These are phyloP conservation scores for Chytridium lagenaria DNA, from an alignment of 371 early-diverging fungal genomes.

Conservation along the genomic window DNA sequence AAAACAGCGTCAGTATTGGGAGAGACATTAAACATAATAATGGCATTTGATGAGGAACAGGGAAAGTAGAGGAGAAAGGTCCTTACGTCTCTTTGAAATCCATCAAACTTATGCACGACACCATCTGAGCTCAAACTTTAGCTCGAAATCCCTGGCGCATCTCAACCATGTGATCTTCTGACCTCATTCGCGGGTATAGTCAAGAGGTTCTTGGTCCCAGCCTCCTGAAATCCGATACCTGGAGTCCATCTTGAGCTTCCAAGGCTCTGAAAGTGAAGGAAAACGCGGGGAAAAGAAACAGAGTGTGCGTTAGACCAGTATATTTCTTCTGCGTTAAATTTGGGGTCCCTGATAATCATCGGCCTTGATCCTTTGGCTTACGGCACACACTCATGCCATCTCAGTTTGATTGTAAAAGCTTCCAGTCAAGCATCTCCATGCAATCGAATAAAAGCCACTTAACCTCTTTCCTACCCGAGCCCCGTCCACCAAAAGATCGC, in stretches of 20 bases:
- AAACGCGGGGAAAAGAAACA: not conserved
- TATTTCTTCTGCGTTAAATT: no score
- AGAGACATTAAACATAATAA: no score
- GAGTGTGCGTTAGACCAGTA: not conserved
- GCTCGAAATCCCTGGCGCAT: constrained; percentile 83
- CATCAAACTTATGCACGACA: constrained; percentile 82
- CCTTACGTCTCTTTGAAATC: constrained; percentile 80
- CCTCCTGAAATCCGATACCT: constrained; percentile 84
- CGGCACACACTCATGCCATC: no score
- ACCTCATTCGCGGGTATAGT: constrained; percentile 73
- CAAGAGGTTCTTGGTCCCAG: constrained; percentile 57
- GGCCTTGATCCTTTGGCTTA: no score
- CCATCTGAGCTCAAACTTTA: constrained; percentile 79
- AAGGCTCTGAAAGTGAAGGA: constrained; percentile 28
- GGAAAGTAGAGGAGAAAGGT: no score
- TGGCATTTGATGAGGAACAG: no score
- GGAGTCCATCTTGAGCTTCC: constrained; percentile 74
- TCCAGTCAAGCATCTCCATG: no score
- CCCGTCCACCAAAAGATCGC: no score
- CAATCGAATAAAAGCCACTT: no score
- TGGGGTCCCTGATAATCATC: no score
- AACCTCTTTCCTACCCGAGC: no score
- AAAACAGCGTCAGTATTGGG: not conserved
- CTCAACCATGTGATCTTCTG: constrained; percentile 75
- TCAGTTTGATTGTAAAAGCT: no score